These are phyloP conservation scores for Fomitopsis palustris DNA, from an alignment of 1,284 basidiomycete species.

Conservation along the genomic window DNA sequence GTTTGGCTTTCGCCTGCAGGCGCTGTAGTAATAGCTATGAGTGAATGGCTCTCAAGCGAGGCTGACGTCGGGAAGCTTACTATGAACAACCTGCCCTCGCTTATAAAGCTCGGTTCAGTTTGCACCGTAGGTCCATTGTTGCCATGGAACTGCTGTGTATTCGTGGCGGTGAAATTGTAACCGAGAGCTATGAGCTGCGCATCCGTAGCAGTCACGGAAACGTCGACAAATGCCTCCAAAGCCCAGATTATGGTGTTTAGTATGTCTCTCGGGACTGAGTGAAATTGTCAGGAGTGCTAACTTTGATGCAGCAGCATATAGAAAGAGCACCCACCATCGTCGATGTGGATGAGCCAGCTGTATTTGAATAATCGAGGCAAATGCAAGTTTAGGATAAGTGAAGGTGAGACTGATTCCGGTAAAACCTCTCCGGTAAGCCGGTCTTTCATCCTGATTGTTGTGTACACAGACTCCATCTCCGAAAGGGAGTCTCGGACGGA, in stretches of 20 bases:
- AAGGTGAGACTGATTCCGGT: too few species aligned
- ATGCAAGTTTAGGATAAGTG: too few species aligned
- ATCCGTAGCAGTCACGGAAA: slow-evolving; percentile 12
- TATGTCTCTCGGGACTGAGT: slow-evolving; percentile 14
- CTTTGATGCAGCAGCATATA: neutral
- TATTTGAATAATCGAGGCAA: slow-evolving; percentile 16
- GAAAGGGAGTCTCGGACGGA: too few species aligned
- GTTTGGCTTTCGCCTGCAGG: slow-evolving; percentile 12
- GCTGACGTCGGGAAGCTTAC: neutral
- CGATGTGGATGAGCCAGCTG: slow-evolving; percentile 10
- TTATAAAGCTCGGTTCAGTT: neutral
- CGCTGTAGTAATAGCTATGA: slow-evolving; percentile 3
- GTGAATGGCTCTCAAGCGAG: neutral
- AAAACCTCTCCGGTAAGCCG: too few species aligned
- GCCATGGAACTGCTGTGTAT: neutral
- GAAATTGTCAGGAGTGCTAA: neutral
- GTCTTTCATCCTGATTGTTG: too few species aligned
- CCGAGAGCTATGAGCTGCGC: slow-evolving; percentile 13
- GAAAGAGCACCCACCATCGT: slow-evolving; percentile 8
- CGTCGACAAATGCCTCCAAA: slow-evolving; percentile 14
- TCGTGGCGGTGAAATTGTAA: neutral
- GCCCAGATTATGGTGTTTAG: slow-evolving; percentile 12
- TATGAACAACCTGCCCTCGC: neutral
- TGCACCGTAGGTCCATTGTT: too few species aligned
- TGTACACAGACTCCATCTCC: too few species aligned